phyloP scores from a whole-genome alignment of 768 basidiomycete genomes.

The Coprinellus micaceus region DNA sequence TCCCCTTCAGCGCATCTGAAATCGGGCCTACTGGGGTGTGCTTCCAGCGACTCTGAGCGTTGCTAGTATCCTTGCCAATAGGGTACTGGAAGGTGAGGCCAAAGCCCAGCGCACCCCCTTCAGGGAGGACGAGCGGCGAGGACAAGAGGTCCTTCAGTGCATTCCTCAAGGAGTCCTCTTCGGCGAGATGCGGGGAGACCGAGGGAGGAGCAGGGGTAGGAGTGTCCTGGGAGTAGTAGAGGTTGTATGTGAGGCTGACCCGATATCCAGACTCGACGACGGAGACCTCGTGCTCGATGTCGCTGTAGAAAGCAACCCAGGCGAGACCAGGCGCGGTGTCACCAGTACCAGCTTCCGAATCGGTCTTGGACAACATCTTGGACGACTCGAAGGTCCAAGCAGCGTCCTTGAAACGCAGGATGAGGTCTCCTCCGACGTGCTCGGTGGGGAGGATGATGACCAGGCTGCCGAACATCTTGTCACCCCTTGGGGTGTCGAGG shows the following conservation, averaged over 20 bases:
- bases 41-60: background rate
- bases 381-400: slow-evolving; percentile 37
- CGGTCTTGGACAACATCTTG: slow-evolving; percentile 12
- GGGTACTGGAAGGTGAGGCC: slow-evolving; percentile 15
- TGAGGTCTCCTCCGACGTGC: slow-evolving; percentile 41
- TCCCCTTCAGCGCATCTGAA: slow-evolving; percentile 9
- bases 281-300: slow-evolving; percentile 38
- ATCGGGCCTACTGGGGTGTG: background rate
- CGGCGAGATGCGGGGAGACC: slow-evolving; percentile 4
- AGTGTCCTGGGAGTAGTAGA: slow-evolving; percentile 23
- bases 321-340: slow-evolving; percentile 29
- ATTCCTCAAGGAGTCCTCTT: slow-evolving; percentile 6
- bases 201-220: background rate
- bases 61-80: background rate
- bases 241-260: slow-evolving; percentile 41
- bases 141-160: background rate
- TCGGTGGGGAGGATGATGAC: slow-evolving; percentile 41
- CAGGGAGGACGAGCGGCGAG: background rate
- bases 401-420: slow-evolving; percentile 25
- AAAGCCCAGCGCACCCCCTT: slow-evolving; percentile 15
- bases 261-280: slow-evolving; percentile 33
- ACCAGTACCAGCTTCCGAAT: background rate
- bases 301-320: slow-evolving; percentile 34
- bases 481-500: slow-evolving; percentile 40
- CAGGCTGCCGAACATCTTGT: slow-evolving; percentile 46